Evolutionary conservation across 1,139 yeast genomes (phyloP), one percentile per base, ranked within the genome.

Genomic region (Zygoascus sp.): DNA sequence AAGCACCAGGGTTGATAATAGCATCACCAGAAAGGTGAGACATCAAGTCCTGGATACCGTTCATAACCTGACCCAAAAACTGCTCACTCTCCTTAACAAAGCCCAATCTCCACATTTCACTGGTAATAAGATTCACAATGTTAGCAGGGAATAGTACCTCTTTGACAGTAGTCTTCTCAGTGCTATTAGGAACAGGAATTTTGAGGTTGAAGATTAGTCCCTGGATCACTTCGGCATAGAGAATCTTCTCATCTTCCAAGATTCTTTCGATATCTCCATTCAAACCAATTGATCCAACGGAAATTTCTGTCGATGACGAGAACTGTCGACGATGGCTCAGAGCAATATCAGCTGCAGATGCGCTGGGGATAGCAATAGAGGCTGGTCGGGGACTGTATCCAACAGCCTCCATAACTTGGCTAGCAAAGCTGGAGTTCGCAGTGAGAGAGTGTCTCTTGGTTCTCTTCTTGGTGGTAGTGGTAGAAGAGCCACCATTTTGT

Each of bases 61-160:
- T 81, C 66, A 92, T 76, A 3, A 88, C 95, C 65, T 86, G 94
- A 46, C 97, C 97, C 55, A 92, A 72, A 65, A 92, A 87, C 50
- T 81, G 83, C 70, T 92, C 98, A 61, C 94, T 81, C 66, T 90
- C 96, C 58, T 85, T 83, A 32, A 96, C 89, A 59, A 89, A 77
- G 2, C 98, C 97, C 50, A 90, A 75, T 68, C 97, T 80, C 99
- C 99, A 92, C 98, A 92, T 89, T 66, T 94, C 98, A 59, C 95
- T 83, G 53, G 92, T 76, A 39, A 92, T 84, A 55, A 94, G 84
- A 58, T 92, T 90, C 59, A 92, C 83, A 53, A 92, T 87, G 72
- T 97, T 83, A 1, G 97, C 95, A 37, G 98, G 99, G 81, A 89
- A 92, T 47, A 92, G 75, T 32, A 92, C 95, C 66, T 94, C 98